These are phyloP conservation scores for Ceratobasidium sp. DNA, from an alignment of 1,284 basidiomycete genomes.

Conservation along the genomic window DNA sequence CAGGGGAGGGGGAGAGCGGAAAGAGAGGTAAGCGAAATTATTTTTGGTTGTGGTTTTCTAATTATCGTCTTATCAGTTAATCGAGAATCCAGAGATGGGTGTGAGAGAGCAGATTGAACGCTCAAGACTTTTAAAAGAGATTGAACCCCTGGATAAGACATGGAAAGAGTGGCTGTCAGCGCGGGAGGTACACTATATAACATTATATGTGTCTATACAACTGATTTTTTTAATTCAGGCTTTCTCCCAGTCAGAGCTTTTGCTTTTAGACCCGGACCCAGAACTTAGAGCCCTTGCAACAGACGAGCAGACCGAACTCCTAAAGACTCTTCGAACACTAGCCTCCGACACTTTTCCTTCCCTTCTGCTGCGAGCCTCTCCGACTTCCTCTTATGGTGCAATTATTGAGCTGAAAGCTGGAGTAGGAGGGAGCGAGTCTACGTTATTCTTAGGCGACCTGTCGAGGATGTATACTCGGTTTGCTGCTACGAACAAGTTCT, in stretches of 20 bases:
- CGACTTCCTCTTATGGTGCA: constrained; percentile 76
- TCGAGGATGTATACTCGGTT: constrained; percentile 86
- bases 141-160: constrained; percentile 66
- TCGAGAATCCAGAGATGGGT: constrained; percentile 42
- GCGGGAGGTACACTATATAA: constrained; percentile 59
- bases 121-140: constrained; percentile 65
- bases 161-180: constrained; percentile 65
- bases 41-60: not conserved
- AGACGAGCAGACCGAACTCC: constrained; percentile 74
- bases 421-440: constrained; percentile 91
- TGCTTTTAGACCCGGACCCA: constrained; percentile 82
- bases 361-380: constrained; percentile 78
- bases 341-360: constrained; percentile 72
- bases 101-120: constrained; percentile 62
- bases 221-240: constrained; percentile 45
- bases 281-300: constrained; percentile 80
- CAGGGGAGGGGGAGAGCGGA: constrained; percentile 54
- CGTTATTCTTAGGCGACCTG: constrained; percentile 84
- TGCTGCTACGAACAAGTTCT: constrained; percentile 64
- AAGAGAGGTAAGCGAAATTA: constrained; percentile 57
- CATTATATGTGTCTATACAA: not conserved
- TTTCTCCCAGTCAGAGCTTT: constrained; percentile 64
- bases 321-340: constrained; percentile 64
- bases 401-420: constrained; percentile 93
- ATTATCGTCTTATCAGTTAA: constrained; percentile 10